Conservation (phyloP, 2,329 filamentous ascomycete genomes). For the Neurospora sp. region DNA sequence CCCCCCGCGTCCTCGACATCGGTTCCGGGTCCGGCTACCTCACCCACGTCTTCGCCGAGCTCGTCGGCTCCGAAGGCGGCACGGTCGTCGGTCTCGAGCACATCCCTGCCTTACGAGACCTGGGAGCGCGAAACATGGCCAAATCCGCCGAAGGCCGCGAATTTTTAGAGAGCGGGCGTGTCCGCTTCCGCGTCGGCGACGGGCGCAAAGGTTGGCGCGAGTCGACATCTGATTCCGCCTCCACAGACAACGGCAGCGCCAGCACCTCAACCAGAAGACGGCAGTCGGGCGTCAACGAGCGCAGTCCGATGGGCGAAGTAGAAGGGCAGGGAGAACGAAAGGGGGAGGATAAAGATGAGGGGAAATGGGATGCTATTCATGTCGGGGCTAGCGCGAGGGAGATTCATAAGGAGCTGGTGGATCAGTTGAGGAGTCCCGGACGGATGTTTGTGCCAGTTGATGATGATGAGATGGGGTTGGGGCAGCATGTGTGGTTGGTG, state of each 20-base stretch:
- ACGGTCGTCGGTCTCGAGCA: constrained; percentile 66
- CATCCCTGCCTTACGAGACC: constrained; percentile 50
- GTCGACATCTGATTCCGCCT: no score
- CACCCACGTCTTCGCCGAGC: constrained; percentile 76
- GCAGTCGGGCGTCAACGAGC: not conserved
- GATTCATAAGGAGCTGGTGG: constrained; percentile 61
- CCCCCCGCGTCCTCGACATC: constrained; percentile 57
- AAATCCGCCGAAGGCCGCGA: constrained; percentile 48
- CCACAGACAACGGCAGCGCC: no score
- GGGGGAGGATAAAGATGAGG: constrained; percentile 33
- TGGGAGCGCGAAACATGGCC: constrained; percentile 55
- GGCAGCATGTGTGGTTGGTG: constrained; percentile 63
- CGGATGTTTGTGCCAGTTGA: constrained; percentile 72
- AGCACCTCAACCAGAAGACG: no score
- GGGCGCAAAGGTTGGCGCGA: constrained; percentile 50
- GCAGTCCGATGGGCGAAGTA: constrained; percentile 2
- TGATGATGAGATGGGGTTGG: constrained; percentile 31
- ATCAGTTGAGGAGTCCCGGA: constrained; percentile 71
- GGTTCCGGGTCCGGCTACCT: constrained; percentile 74
- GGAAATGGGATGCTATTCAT: constrained; percentile 82
- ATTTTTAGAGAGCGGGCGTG: constrained; percentile 52
- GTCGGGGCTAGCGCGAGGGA: constrained; percentile 65
- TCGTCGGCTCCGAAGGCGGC: constrained; percentile 43
- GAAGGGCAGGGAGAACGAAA: constrained; percentile 3
- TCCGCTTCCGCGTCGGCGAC: constrained; percentile 67